A percentile compares a stretch with the other conserved stretches of the same genome.
Conservation (phyloP, 2,329 filamentous ascomycete species). For the Xylariaceae sp. region DNA sequence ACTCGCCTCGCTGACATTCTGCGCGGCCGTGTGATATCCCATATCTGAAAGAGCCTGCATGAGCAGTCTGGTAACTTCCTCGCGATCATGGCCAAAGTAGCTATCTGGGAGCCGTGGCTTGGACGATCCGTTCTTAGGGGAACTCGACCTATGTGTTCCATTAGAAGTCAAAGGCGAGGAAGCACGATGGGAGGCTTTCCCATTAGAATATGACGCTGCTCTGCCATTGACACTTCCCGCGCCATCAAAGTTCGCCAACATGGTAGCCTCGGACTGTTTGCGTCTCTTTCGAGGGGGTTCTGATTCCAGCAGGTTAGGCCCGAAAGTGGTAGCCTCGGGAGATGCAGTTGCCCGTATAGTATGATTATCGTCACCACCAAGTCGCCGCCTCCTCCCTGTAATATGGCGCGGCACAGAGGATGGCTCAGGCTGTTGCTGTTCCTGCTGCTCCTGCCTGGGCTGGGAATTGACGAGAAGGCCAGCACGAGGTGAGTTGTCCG, state of each 20-base stretch:
- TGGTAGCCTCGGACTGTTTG: conserved; percentile 51
- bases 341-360: conserved; percentile 20
- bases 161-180: conserved; percentile 39
- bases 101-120: conserved; percentile 29
- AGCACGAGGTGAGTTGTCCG: conserved; percentile 13
- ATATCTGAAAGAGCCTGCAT: conserved; percentile 88
- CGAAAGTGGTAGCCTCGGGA: conserved; percentile 25
- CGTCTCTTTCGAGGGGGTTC: conserved; percentile 49
- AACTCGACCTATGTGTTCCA: conserved; percentile 42
- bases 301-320: conserved; percentile 16
- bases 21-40: conserved; percentile 75
- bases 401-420: conserved; percentile 34
- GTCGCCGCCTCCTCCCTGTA: conserved; percentile 53
- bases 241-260: conserved; percentile 57
- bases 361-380: conserved; percentile 34
- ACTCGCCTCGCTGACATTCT: conserved; percentile 71
- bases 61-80: conserved; percentile 87
- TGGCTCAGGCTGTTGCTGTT: conserved; percentile 1
- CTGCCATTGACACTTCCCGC: conserved; percentile 48
- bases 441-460: conserved; percentile 5
- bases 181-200: conserved; percentile 45
- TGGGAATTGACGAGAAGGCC: conserved; percentile 12
- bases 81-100: conserved; percentile 82
- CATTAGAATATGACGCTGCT: conserved; percentile 52
- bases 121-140: conserved; percentile 52